Base-by-base conservation (phyloP, 225 moss, liverwort and hornwort genomes). In the Marchantia polymorpha region DNA sequence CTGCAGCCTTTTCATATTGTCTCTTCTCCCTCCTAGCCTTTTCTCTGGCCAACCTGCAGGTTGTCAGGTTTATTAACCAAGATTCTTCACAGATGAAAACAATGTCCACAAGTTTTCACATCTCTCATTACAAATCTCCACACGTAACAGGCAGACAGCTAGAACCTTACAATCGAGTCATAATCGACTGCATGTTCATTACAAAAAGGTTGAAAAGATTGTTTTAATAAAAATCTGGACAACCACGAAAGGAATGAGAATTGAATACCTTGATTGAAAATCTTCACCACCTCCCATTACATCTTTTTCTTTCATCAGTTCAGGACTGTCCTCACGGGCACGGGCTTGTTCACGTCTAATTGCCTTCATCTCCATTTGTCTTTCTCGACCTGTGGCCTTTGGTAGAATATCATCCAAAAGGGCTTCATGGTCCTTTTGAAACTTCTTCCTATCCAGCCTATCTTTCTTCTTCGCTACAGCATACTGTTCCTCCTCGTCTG, bases 201-300 rank as follows among this genome's bases (percentile, higher is more conserved):
- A 64, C 12, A 25, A n/a, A 39, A n/a, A 29, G 4, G 14, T 27
- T 25, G 12, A 66, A 3, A 66, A 27, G 13, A 7, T 11, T 12
- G 27, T 27, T 27, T 13, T 61, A 13, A 16, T 13, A 77, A 3
- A 5, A 60, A 30, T 39, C 46, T 39, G 3, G 39, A 39, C 39
- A 39, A 39, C 39, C 39, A 39, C 56, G 13, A 72, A 27, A 20
- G 20, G 50, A 19, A 17, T 13, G 56, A 12, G 56, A 19, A 19
- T 56, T 12, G 56, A 70, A 46, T 54, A 92, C 92, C 89, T 92
- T 82, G 83, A 65, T 72, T 95, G 93, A 73, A 95, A 95, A 69
- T 93, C 93, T 82, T 89, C 95, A 55, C 95, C 95, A 53, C 93
- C 95, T 75, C 95, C 95, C 93, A 95, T 92, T 63, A 95, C 87